phyloP scores from a whole-genome alignment of 106 monocot species.

The Dendrobium nobile region DNA sequence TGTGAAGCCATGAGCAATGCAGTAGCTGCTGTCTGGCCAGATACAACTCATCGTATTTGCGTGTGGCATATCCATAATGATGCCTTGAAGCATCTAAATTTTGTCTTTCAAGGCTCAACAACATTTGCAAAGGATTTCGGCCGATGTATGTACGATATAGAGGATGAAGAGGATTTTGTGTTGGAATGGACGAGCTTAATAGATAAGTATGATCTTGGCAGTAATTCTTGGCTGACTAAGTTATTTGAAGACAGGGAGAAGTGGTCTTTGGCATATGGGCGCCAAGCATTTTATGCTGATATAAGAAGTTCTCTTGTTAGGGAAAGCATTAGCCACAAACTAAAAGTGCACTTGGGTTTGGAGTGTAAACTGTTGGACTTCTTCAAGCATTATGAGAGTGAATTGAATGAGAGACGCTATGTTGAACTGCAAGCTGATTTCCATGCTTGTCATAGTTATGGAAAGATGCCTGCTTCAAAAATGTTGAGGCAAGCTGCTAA shows the following conservation, averaged over 20 bases:
- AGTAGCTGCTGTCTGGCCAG: conserved; percentile 10
- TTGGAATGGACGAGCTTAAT: conserved; percentile 2
- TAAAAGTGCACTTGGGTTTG: conserved; percentile 4
- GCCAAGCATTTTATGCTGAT: conserved; percentile 11
- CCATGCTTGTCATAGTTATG: not conserved
- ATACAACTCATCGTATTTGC: conserved; percentile 16
- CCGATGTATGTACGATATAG: conserved; percentile 8
- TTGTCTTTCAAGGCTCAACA: conserved; percentile 11
- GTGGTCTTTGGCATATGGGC: conserved; percentile 13
- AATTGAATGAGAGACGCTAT: conserved; percentile 11
- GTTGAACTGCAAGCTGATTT: conserved; percentile 8
- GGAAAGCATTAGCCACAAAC: conserved; percentile 4
- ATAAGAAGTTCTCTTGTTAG: conserved; percentile 7
- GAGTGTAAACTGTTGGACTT: conserved; percentile 3
- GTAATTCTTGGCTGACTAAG: conserved; percentile 6
- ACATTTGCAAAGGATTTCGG: conserved; percentile 12
- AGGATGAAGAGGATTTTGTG: conserved; percentile 8
- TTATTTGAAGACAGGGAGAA: conserved; percentile 6
- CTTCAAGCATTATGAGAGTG: conserved; percentile 5
- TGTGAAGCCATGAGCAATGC: conserved; percentile 13
- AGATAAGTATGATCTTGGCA: conserved; percentile 1
- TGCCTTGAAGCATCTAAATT: conserved; percentile 5
- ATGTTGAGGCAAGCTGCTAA: conserved; percentile 8
- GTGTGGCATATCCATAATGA: conserved; percentile 12
- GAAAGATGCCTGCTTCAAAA: conserved; percentile 5